Evolutionary conservation across 23 red algal species (phyloP).

Genomic region (Chondrus crispus): DNA sequence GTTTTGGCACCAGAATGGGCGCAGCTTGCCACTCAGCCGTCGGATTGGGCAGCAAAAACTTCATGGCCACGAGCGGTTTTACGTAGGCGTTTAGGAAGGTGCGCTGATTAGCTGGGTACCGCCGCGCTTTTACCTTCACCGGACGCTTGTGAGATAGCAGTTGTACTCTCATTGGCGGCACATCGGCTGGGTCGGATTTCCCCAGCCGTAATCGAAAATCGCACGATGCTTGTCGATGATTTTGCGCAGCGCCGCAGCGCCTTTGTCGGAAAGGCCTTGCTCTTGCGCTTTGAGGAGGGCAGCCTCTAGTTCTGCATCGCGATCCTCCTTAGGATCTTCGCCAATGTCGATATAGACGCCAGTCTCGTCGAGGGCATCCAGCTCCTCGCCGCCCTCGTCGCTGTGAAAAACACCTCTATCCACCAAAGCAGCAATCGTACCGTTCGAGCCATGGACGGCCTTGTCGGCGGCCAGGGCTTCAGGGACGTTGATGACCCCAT

Average conservation of each 20-base stretch:
- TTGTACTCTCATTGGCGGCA: not conserved
- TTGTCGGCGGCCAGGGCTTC: not conserved
- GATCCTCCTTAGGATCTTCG: not conserved
- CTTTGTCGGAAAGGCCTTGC: not conserved
- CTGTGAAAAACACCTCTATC: not conserved
- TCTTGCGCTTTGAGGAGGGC: not conserved
- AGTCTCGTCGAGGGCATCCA: not conserved
- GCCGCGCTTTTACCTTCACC: not conserved
- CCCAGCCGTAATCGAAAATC: not conserved
- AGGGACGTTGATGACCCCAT: not conserved
- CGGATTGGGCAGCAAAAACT: not conserved
- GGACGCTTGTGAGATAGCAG: not conserved
- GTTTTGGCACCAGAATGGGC: conserved; percentile 16
- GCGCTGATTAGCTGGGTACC: not conserved
- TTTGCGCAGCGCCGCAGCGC: not conserved
- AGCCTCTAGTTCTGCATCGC: not conserved
- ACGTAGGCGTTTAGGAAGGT: not conserved
- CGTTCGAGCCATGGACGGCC: not conserved
- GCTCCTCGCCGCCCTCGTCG: not conserved
- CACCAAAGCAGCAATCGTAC: not conserved
- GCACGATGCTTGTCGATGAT: not conserved
- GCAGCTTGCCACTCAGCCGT: not conserved
- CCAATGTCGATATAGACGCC: not conserved
- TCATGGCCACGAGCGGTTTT: not conserved
- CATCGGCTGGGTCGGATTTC: not conserved